Conservation (phyloP, 257 asterid species). For the Datura wrightii region DNA sequence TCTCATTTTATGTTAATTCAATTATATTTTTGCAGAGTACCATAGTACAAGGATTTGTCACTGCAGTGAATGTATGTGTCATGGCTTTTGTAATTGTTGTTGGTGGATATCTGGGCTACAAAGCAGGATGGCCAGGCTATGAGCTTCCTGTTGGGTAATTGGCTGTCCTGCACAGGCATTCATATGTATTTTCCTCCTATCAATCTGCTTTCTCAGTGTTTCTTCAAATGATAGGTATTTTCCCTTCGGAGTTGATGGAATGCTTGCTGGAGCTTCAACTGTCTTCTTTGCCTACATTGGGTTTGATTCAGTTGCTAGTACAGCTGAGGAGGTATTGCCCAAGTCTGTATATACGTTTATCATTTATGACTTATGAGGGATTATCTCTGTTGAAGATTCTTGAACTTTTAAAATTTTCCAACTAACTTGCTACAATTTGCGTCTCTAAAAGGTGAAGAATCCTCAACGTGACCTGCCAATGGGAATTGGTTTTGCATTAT, state of each 20-base stretch:
- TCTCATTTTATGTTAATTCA: slow-evolving; percentile 32
- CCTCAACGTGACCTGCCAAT: slow-evolving; percentile 97
- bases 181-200: not conserved
- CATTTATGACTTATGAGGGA: slow-evolving; percentile 51
- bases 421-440: not conserved
- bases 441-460: slow-evolving; percentile 71
- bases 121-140: slow-evolving; percentile 98
- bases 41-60: slow-evolving; percentile 86
- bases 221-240: slow-evolving; percentile 59
- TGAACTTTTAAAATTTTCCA: not conserved
- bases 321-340: slow-evolving; percentile 88
- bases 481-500: slow-evolving; percentile 87
- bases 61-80: slow-evolving; percentile 83
- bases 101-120: slow-evolving; percentile 95
- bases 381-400: slow-evolving; percentile 63
- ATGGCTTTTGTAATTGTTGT: slow-evolving; percentile 86
- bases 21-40: slow-evolving; percentile 67
- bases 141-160: slow-evolving; percentile 81
- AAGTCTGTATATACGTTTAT: slow-evolving; percentile 23
- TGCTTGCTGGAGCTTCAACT: slow-evolving; percentile 99
- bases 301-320: slow-evolving; percentile 96
- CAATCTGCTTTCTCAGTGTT: slow-evolving; percentile 18
- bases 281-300: slow-evolving; percentile 96
- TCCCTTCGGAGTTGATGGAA: slow-evolving; percentile 91
- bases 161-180: not conserved